Base-by-base conservation (phyloP, 2,329 filamentous ascomycete species). In the Phialocephala subalpina region DNA sequence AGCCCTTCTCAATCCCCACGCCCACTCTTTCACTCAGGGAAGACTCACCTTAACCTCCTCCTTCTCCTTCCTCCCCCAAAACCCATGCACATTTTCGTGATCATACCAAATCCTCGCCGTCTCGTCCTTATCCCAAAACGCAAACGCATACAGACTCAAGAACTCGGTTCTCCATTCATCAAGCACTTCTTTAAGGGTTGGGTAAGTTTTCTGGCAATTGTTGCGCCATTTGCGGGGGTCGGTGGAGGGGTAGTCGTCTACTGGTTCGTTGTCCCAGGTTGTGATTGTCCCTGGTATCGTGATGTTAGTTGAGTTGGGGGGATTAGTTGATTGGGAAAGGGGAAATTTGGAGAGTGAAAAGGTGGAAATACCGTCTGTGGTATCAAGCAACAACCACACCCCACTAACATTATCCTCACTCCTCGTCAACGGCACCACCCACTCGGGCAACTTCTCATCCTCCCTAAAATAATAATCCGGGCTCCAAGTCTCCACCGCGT, bases 41-140 rank as follows among this genome's bases (percentile, higher is more conserved):
- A n/a, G n/a, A n/a, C 14, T 33, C 16, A 55, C 52, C 52, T 55
- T 55, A n/a, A 35, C 52, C 29, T 55, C 52, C 29, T 18, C 52
- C 16, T 16, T 9, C 11, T 55, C 52, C n/a, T 55, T 20, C 52
- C 20, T 42, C 3, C 18, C 12, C 38, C 38, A 42, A 12, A 42
- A 42, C 4, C 14, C 38, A 14, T 16, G 12, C 12, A n/a, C 12
- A n/a, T 49, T 20, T 3, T 55, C 52, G 16, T 33, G 5, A 29
- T 27, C 29, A 11, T 52, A n/a, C 52, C 52, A 55, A 11, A 55
- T 14, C 22, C 20, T 3, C 25, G 52, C 12, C 6, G 9, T 22
- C 3, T 20, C 52, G 33, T 33, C 52, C 52, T 35, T 55, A 55
- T 55, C 52, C 52, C 52, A 55, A 33, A 55, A 55, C 14, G 52